Base-by-base conservation (phyloP, 129 eudicot species). In the Saussurea involucrata region DNA sequence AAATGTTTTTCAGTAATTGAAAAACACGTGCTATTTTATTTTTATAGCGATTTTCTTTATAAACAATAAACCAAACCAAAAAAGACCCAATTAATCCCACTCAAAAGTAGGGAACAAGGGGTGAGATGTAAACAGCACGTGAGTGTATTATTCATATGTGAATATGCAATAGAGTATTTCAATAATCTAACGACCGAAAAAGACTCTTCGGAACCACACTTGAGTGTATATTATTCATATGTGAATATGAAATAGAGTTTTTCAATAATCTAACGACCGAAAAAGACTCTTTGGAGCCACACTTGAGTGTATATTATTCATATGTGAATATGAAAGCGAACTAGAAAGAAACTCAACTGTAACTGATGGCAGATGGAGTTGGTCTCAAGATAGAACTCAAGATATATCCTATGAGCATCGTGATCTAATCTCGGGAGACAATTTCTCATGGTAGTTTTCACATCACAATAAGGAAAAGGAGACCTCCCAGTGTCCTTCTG, bases 331-430 rank as follows among this genome's bases (percentile, higher is more conserved):
- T 60, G 24, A 42, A 53, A 71, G 63, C 7, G 17, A 46, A 53
- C 36, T 21, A 49, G 29, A 27, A 27, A 72, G 36, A 77, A 13
- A 67, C 88, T 83, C 63, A 74, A 93, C 98, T 93, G 96, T 79
- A 93, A 79, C 63, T 93, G 97, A 78, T 90, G 97, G 64, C 97
- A 93, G 18, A 90, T 80, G 68, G 88, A 71, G 33, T 86, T 90
- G 74, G 92, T 89, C 69, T 93, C 87, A 1, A 93, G 86, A 86
- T 87, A 89, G 32, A 88, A 93, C 79, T 87, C 92, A 4, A 89
- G 91, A 84, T 77, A 93, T 55, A 86, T 67, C 25, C 78, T 81
- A 71, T 77, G 87, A 18, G 83, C 89, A 74, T 90, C 88, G 5
- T 71, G 77, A 33, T 87, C 88, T 76, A 93, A 66, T 21, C 78